Evolutionary conservation across 495 filamentous ascomycete species (phyloP).

Genomic region (Hypoxylon rickii): DNA sequence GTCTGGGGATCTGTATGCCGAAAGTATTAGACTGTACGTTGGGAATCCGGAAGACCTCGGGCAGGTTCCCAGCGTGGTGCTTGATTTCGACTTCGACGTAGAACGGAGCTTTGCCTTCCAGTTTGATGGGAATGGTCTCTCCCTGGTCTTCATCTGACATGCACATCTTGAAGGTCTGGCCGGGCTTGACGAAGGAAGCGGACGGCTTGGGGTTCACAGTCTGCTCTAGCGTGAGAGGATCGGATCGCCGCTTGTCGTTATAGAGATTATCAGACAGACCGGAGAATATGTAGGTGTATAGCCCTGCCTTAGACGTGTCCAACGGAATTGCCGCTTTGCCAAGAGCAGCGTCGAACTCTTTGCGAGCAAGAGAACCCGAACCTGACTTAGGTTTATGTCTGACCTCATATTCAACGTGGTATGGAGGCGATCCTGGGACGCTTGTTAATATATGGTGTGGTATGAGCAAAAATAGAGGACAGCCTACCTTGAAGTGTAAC

Average conservation of each 20-base stretch:
- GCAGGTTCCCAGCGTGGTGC: slow-evolving; percentile 77
- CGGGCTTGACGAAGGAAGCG: slow-evolving; percentile 79
- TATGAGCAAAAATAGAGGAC: not conserved
- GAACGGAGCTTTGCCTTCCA: slow-evolving; percentile 87
- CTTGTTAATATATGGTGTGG: slow-evolving; percentile 19
- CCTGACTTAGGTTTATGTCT: slow-evolving; percentile 67
- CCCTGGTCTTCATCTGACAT: slow-evolving; percentile 78
- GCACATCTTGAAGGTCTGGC: slow-evolving; percentile 95
- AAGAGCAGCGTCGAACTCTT: slow-evolving; percentile 71
- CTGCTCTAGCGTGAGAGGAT: slow-evolving; percentile 74
- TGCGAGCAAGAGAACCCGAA: slow-evolving; percentile 61
- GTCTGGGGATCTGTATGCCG: slow-evolving; percentile 80
- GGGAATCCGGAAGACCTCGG: slow-evolving; percentile 77
- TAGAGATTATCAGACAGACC: slow-evolving; percentile 83
- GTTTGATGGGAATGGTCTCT: slow-evolving; percentile 81
- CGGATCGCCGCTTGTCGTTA: slow-evolving; percentile 64
- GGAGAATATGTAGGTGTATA: slow-evolving; percentile 84
- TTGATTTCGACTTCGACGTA: slow-evolving; percentile 88
- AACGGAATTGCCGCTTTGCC: slow-evolving; percentile 74
- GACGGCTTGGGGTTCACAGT: slow-evolving; percentile 79
- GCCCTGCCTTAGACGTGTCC: slow-evolving; percentile 80
- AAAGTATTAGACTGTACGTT: slow-evolving; percentile 74
- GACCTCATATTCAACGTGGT: slow-evolving; percentile 79
- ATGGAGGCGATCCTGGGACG: slow-evolving; percentile 71
- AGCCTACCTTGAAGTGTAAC: slow-evolving; percentile 71